Evolutionary conservation across 2,329 filamentous ascomycete species (phyloP).

Genomic region (Alternaria sp.): DNA sequence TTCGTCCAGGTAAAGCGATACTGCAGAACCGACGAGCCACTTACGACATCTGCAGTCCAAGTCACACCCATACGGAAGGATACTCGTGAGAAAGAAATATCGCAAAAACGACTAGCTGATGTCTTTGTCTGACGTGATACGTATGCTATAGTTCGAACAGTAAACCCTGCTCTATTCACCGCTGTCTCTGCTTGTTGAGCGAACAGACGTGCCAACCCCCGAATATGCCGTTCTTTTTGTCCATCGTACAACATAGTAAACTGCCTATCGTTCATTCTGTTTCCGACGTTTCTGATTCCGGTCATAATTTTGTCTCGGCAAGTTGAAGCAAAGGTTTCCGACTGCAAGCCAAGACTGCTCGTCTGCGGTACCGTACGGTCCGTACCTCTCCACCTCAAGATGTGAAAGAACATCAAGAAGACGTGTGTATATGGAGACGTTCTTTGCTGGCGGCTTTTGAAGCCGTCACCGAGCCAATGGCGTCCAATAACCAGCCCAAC

Average conservation of each 20-base stretch:
- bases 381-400: neutral
- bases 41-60: neutral
- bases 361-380: neutral
- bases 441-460: neutral
- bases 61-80: neutral
- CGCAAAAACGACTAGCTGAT: neutral
- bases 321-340: neutral
- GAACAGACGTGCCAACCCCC: neutral
- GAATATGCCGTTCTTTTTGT: neutral
- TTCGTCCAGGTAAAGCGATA: neutral
- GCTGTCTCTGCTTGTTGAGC: neutral
- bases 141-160: neutral
- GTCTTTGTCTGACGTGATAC: neutral
- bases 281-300: neutral
- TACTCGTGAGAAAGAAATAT: neutral
- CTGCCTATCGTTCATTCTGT: too few relatives aligned
- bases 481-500: neutral
- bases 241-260: neutral
- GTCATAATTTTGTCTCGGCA: neutral
- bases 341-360: neutral
- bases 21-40: neutral
- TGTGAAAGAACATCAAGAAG: neutral
- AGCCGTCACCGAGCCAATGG: neutral
- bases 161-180: neutral
- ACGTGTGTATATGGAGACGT: neutral